Base-by-base conservation (phyloP, 345 rosid genomes). In the Eucalyptus cladocalyx region DNA sequence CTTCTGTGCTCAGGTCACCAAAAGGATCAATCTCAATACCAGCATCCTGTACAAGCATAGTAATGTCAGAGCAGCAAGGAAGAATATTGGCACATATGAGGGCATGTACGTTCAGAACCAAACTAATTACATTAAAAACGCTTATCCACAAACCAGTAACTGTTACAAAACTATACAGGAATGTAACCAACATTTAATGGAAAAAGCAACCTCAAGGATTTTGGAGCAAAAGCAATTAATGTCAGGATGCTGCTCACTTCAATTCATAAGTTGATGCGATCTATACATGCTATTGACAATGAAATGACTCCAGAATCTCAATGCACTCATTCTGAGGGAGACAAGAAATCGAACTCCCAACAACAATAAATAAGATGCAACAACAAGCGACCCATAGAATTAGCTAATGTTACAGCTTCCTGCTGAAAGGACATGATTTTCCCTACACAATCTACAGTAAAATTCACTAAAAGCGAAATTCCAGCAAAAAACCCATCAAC, bases 1-100 rank as follows among this genome's bases (percentile, higher is more conserved):
- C 17, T 91, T 97, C 98, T 9, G 99, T 98, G 87, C 94, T 98
- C 85, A 98, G 91, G 90, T 98, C 99, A 58, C 98, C 98, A 53
- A 93, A 92, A 88, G 99, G 99, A 94, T 97, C 98, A 88, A 96
- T 91, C 88, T 97, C 98, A 83, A 93, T 94, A 86, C 98, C 98
- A 69, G 97, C 96, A 87, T 95, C 98, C 99, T 97, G 95, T 81
- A 89, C 50, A 93, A 89, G 86, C n/a, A 88, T 76, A 76, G 83
- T 37, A 37, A 76, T 67, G 89, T 81, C 23, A 87, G 81, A 87
- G 30, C 85, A 83, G 50, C 26, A 50, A 62, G 51, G 6, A 32
- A 80, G 14, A 26, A 53, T 45, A 34, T 13, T 21, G 34, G 86
- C 45, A 80, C 56, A 62, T 47, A 72, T 23, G 72, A 60, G 49